Evolutionary conservation across 2,329 filamentous ascomycete genomes (phyloP), one percentile per base, ranked within the genome.

Genomic region (Curvularia sp.): DNA sequence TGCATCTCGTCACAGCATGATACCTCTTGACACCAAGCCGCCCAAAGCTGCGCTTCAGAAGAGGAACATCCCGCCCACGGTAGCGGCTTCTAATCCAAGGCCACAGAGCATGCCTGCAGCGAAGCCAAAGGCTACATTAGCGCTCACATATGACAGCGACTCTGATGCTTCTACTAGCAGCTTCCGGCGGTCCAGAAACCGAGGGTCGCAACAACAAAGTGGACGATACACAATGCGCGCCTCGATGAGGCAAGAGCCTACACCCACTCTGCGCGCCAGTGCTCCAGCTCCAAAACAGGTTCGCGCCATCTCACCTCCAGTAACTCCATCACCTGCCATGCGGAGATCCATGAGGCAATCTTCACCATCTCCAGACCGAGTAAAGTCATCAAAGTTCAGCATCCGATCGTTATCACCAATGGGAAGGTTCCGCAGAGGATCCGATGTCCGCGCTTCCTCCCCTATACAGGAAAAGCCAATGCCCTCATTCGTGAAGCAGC

Each of bases 391-490:
- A n/a, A 83, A 85, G 23, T 88, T 91, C 70, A 91, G 88, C 57
- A 80, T 92, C 32, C 85, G 90, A 28, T 90, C 90, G 0, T 66
- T 90, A 39, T 93, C 90, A 1, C 91, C 90, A 0, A 80, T 84
- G 1, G 83, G 84, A 15, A 85, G 86, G 9, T 75, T 82, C 39
- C 83, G 86, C 49, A 74, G 69, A 53, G 61, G 60, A 10, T 30
- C 63, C n/a, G 60, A 65, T 23, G 42, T 55, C 13, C 42, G 49
- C 30, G 47, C 63, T 36, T 51, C 67, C 19, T 58, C 63, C 12
- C 65, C 69, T 13, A 67, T 62, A 32, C 56, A 47, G 15, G 38
- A 63, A 5, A 46, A 57, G 10, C 69, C 67, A 19, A 59, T 60
- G 28, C 38, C 64, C 34, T 56, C 57, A 12, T 65, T 74, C 18